These are phyloP conservation scores for Hypoxylon rubiginosum DNA, from an alignment of 2,329 filamentous ascomycete species.

Conservation along the genomic window DNA sequence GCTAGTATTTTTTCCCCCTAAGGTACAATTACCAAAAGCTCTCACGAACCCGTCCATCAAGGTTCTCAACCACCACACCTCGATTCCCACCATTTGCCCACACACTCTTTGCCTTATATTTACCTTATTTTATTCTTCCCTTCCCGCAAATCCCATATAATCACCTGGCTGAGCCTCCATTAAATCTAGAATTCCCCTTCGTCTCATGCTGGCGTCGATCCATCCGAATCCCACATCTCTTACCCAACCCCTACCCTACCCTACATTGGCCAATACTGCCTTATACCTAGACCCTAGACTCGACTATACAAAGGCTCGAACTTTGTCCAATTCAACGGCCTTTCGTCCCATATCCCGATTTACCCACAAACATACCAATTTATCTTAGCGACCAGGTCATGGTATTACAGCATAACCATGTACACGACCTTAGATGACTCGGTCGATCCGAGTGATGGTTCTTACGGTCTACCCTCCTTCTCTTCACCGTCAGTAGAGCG, in stretches of 20 bases:
- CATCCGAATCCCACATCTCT: conserved; percentile 21
- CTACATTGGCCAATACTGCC: too few relatives aligned
- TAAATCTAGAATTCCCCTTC: conserved; percentile 4
- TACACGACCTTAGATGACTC: conserved; percentile 35
- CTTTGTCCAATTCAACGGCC: conserved; percentile 4
- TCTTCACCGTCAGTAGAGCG: conserved; percentile 35
- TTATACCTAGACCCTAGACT: not conserved
- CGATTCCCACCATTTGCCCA: conserved; percentile 29
- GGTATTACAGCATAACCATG: conserved; percentile 27
- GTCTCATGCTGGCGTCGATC: conserved; percentile 14
- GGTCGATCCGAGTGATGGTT: conserved; percentile 32
- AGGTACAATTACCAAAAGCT: not conserved
- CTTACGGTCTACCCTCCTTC: conserved; percentile 24
- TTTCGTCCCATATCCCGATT: not conserved
- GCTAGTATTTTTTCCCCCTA: not conserved
- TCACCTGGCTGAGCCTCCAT: conserved; percentile 25
- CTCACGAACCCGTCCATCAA: conserved; percentile 30
- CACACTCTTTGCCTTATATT: conserved; percentile 19
- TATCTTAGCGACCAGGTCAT: conserved; percentile 26
- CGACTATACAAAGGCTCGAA: not conserved
- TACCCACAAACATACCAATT: not conserved
- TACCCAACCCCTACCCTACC: not conserved
- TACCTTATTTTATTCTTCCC: too few relatives aligned
- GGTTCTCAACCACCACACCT: conserved; percentile 33
- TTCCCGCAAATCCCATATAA: conserved; percentile 9